Conservation (phyloP, 164 flowering plant species). For the Cinnamomum chago region DNA sequence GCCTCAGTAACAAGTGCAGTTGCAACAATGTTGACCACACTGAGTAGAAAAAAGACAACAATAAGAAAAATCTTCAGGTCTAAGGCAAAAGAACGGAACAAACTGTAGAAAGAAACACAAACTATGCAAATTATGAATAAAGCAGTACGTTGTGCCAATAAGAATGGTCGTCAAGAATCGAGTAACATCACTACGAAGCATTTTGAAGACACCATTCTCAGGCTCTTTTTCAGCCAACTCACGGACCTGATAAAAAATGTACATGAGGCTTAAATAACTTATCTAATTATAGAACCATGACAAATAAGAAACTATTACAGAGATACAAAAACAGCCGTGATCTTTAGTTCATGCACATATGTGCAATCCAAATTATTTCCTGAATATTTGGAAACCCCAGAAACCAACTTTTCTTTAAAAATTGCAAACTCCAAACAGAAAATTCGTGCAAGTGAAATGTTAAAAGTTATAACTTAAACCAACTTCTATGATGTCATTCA, state of each 20-base stretch:
- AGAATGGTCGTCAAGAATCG: conserved; percentile 96
- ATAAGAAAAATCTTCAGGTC: conserved; percentile 22
- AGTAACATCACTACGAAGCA: conserved; percentile 93
- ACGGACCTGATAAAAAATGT: conserved; percentile 52
- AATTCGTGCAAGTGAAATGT: no score
- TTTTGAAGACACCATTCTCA: conserved; percentile 86
- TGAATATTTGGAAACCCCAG: no score
- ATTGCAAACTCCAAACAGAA: no score
- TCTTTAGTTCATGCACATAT: no score
- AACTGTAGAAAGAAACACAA: conserved; percentile 1
- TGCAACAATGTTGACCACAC: conserved; percentile 97
- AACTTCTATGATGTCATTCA: no score
- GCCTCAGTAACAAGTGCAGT: conserved; percentile 98
- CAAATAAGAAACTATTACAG: background rate
- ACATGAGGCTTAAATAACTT: conserved; percentile 1
- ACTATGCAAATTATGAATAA: conserved; percentile 5
- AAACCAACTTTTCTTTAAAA: no score
- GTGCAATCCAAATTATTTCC: no score
- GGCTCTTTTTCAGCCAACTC: conserved; percentile 97
- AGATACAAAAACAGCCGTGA: background rate
- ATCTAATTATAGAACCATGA: background rate
- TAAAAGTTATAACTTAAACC: no score
- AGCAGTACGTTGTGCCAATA: conserved; percentile 92
- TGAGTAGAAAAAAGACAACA: conserved; percentile 25
- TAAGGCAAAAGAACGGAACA: conserved; percentile 8